Evolutionary conservation across 495 filamentous ascomycete genomes (phyloP), one percentile per base, ranked within the genome.

Genomic region (Niebla homalea): DNA sequence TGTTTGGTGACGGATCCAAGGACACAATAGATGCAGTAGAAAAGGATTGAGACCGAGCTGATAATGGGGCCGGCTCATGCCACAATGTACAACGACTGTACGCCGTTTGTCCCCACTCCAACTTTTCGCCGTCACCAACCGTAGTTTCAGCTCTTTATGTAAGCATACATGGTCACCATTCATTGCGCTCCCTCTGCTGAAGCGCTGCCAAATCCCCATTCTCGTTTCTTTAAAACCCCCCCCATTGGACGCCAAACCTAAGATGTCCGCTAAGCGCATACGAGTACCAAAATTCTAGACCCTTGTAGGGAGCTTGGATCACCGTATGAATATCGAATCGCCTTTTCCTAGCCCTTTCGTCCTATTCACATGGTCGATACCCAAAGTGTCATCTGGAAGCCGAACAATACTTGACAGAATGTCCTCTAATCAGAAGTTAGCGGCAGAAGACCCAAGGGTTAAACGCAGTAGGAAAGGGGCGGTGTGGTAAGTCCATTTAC

Each of bases 311-410:
- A 21, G 21, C 46, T 38, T 4, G 23, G 5, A 16, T 58, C 51
- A 84, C 66, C 77, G 70, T 61, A 84, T 84, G 60, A 79, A 81
- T 58, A 84, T 79, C 46, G 75, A 76, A 59, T 84, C 80, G 36
- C 71, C 72, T 56, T 74, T 71, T 54, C 74, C 80, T 57, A 77
- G 75, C 57, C 65, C 73, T 38, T 72, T 64, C 44, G 67, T 71
- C 67, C 81, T 87, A 68, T 94, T 90, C 47, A 80, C 71, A 66
- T 99, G 90, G 62, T 99, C 93, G 46, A 99, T 70, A 20, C 88
- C 92, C 37, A 99, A 79, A 46, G 76, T 67, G 57, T 97, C 93
- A 43, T 95, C 89, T 12, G 76, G 65, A 22, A 71, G 72, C 8
- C 66, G 67, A 15, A 80, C 73, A 50, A 87, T 69, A 37, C 94